Conservation (phyloP, 306 rosid species). For the Lathyrus oleraceus region DNA sequence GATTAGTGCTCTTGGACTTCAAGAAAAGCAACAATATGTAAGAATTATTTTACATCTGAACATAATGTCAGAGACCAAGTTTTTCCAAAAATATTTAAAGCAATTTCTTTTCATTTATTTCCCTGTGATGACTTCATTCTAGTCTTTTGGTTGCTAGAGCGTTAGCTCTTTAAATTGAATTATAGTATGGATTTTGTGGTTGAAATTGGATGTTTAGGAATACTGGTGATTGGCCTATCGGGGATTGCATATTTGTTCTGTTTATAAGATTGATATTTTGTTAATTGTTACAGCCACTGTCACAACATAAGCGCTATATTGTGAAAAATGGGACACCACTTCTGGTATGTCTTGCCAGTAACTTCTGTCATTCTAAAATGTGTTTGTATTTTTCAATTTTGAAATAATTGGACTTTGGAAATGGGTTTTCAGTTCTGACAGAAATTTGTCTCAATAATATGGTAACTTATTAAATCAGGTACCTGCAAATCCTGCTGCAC, state of each 20-base stretch:
- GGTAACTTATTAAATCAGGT: constrained; percentile 50
- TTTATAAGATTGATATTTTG: constrained; percentile 27
- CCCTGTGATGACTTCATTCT: constrained; percentile 12
- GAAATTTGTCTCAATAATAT: constrained; percentile 27
- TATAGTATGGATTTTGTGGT: constrained; percentile 28
- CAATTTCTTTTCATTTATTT: constrained; percentile 18
- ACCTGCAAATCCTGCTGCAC: constrained; percentile 73
- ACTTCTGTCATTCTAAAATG: constrained; percentile 7
- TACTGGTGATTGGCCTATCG: constrained; percentile 22
- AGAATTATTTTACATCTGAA: constrained; percentile 28
- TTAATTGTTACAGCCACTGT: constrained; percentile 67
- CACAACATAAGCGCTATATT: constrained; percentile 86
- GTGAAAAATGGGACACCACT: constrained; percentile 81
- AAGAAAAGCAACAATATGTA: constrained; percentile 89
- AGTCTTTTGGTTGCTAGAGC: constrained; percentile 15
- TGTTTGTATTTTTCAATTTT: constrained; percentile 25
- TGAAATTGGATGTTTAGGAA: constrained; percentile 17
- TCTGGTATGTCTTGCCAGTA: constrained; percentile 61
- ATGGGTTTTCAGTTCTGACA: constrained; percentile 18
- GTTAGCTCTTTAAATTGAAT: constrained; percentile 18
- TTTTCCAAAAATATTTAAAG: constrained; percentile 8
- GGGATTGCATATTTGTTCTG: constrained; percentile 13
- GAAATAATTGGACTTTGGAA: constrained; percentile 13
- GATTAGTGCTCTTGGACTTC: constrained; percentile 75
- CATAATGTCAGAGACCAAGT: not conserved